Percentiles rank a stretch among this genome's conserved stretches.
phyloP scores from a whole-genome alignment of 1,284 basidiomycete species.

The Leucoagaricus sp. region DNA sequence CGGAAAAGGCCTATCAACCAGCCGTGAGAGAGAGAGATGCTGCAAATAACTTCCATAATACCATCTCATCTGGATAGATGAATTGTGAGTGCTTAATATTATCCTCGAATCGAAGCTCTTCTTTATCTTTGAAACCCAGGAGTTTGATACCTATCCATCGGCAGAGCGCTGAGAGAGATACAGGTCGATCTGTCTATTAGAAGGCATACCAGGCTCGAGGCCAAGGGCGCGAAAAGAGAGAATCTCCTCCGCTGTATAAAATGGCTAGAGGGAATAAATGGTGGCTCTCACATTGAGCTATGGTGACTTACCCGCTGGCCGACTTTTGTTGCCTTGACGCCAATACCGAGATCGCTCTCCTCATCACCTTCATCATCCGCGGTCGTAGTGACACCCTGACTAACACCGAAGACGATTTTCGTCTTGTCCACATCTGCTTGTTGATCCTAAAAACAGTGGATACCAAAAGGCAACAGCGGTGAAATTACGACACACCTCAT shows the following conservation, averaged over 20 bases:
- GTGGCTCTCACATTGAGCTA: not conserved
- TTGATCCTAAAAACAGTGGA: conserved; percentile 45
- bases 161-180: not conserved
- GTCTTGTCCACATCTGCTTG: conserved; percentile 59
- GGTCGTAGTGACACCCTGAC: conserved; percentile 47
- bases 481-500: conserved; percentile 56
- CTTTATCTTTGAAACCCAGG: conserved; percentile 87
- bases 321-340: conserved; percentile 46
- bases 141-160: conserved; percentile 69
- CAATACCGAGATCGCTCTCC: conserved; percentile 25
- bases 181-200: not conserved
- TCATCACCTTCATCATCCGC: conserved; percentile 49
- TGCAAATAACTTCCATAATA: conserved; percentile 33
- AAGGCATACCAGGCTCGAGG: conserved; percentile 65
- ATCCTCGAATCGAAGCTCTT: conserved; percentile 78
- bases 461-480: not conserved
- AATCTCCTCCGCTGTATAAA: conserved; percentile 86
- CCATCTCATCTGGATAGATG: conserved; percentile 91
- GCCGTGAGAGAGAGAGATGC: not conserved
- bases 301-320: conserved; percentile 48
- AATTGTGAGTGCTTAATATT: conserved; percentile 92
- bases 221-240: conserved; percentile 79
- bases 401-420: conserved; percentile 64
- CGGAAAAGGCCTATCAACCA: conserved; percentile 68
- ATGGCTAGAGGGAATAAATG: conserved; percentile 50